Conservation (phyloP, 192 early-diverging fungal genomes). For the Obelidium mucronatum region DNA sequence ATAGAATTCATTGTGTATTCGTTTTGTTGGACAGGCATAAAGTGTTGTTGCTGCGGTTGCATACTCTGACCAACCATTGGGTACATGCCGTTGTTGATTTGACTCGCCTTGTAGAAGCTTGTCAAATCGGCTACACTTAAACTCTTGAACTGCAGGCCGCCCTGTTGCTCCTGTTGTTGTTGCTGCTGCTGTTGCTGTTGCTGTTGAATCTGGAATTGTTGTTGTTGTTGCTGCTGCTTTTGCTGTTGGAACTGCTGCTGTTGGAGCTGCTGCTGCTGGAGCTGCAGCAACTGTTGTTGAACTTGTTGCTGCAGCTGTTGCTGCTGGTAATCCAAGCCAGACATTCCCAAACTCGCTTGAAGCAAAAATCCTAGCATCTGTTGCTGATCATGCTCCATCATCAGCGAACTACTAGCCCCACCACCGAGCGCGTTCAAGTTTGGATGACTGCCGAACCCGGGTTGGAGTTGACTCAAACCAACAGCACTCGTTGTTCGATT, state of each 20-base stretch:
- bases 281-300: too few relatives aligned
- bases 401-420: too few relatives aligned
- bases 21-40: conserved; percentile 4
- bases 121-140: conserved; percentile 27
- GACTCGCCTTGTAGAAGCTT: neutral
- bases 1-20: neutral
- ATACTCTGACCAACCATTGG: neutral
- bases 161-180: neutral
- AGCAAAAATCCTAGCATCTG: conserved; percentile 25
- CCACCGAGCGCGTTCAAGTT: too few relatives aligned
- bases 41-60: neutral
- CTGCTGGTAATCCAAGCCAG: too few relatives aligned
- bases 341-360: neutral
- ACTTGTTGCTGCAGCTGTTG: too few relatives aligned
- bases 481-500: neutral
- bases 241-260: neutral
- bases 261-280: too few relatives aligned
- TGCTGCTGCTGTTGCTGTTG: conserved; percentile 9
- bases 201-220: neutral
- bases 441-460: too few relatives aligned
- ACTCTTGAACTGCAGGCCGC: conserved; percentile 11
- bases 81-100: conserved; percentile 19
- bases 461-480: neutral
- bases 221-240: neutral
- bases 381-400: conserved; percentile 20